phyloP scores from a whole-genome alignment of 495 filamentous ascomycete genomes.

The Glonium stellatum region DNA sequence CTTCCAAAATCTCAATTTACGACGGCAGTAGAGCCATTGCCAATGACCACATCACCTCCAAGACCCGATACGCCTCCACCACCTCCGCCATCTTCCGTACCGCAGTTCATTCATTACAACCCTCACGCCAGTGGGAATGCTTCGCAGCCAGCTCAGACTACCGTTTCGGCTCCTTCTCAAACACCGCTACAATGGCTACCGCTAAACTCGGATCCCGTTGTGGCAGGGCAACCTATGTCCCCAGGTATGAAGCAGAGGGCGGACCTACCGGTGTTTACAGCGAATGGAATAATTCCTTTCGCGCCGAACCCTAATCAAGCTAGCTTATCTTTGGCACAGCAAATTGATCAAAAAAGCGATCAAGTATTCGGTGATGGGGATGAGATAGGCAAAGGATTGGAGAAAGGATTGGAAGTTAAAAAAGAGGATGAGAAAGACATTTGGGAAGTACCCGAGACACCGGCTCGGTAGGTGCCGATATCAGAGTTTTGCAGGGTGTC shows the following conservation, averaged over 20 bases:
- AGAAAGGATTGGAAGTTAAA: no score
- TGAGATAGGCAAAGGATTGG: not conserved
- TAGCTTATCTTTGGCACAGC: not conserved
- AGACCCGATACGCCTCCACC: conserved; percentile 26
- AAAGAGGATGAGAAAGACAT: conserved; percentile 9
- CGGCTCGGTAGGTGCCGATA: conserved; percentile 11
- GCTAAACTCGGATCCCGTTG: conserved; percentile 11
- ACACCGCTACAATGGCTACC: conserved; percentile 19
- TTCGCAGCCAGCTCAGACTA: not conserved
- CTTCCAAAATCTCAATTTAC: conserved; percentile 22
- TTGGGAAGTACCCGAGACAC: conserved; percentile 25
- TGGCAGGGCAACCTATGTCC: conserved; percentile 9
- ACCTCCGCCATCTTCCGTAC: conserved; percentile 17
- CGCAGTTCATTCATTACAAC: conserved; percentile 14
- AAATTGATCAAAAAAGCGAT: not conserved
- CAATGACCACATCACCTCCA: conserved; percentile 15
- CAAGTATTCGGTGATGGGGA: not conserved
- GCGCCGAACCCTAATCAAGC: conserved; percentile 14
- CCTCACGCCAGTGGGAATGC: not conserved
- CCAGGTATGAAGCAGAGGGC: conserved; percentile 13
- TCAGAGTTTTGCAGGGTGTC: not conserved
- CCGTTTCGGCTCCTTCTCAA: conserved; percentile 1
- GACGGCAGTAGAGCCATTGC: conserved; percentile 6
- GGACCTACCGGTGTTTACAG: conserved; percentile 18
- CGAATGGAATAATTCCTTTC: conserved; percentile 25